Evolutionary conservation across 108 stramenopile genomes (phyloP), one percentile per base, ranked within the genome.

Genomic region (Skeletonema grethae): DNA sequence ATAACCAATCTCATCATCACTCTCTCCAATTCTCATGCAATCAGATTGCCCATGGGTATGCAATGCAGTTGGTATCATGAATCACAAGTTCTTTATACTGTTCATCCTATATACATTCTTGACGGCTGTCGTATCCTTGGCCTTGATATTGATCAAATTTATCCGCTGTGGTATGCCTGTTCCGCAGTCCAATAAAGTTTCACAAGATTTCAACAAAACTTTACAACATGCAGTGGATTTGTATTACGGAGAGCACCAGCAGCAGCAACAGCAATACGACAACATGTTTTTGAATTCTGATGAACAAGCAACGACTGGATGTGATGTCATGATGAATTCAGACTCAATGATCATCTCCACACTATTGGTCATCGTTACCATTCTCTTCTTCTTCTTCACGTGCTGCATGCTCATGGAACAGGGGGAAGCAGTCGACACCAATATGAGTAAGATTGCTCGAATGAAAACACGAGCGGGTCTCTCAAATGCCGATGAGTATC

Each of bases 321-420:
- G 82, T 55, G 57, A 69, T 59, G 53, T 59, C 36, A 35, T 50
- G 38, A 43, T 43, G 7, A 43, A 35, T 41, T 31, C 45, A 8
- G 30, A 60, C 43, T 61, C 48, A 45, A 16, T 34, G 18, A 18
- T 29, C 7, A 46, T 75, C 12, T 30, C 88, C 53, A 53, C 61
- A 31, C 67, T 89, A 10, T 62, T 87, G 20, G 57, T 29, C 31
- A 57, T 87, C 8, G 74, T 87, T 16, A 72, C 86, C n/a, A 45
- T 92, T 10, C 79, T 97, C 13, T 99, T 99, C 72, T 87, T 98
- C 18, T 60, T 97, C 46, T 99, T 99, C 78, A 99, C 97, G 16
- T 75, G 85, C 61, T 95, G 94, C 77, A 99, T 99, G 98, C 61
- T 97, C 34, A 69, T 86, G 35, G 98, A 99, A 73, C 97, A 98